Percentiles rank a stretch among this genome's conserved stretches.
Conservation (phyloP, 2,329 filamentous ascomycete genomes). For the Monilinia polystroma region DNA sequence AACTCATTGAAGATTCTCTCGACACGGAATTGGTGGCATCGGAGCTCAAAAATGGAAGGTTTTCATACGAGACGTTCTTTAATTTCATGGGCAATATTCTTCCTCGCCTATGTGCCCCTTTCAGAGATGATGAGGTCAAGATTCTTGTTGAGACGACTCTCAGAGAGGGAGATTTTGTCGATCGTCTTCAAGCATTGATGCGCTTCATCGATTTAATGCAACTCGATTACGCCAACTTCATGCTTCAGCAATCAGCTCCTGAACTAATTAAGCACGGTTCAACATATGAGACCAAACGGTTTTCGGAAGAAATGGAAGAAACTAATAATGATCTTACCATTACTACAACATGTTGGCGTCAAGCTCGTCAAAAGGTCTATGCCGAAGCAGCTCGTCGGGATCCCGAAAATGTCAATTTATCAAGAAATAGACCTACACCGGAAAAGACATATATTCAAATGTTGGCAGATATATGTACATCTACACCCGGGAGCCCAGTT, state of each 20-base stretch:
- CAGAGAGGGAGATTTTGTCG: constrained; percentile 63
- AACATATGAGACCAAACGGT: constrained; percentile 72
- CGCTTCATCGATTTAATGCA: constrained; percentile 75
- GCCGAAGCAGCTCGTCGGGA: constrained; percentile 67
- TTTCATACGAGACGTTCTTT: constrained; percentile 81
- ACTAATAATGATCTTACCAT: constrained; percentile 53
- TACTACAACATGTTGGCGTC: constrained; percentile 66
- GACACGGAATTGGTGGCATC: constrained; percentile 69
- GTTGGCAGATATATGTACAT: constrained; percentile 72
- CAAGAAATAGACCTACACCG: constrained; percentile 61
- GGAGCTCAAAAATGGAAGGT: constrained; percentile 69
- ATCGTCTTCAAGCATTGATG: constrained; percentile 72
- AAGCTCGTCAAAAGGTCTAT: constrained; percentile 62
- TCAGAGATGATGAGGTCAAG: constrained; percentile 75
- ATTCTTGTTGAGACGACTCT: constrained; percentile 63
- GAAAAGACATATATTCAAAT: constrained; percentile 75
- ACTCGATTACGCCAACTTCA: constrained; percentile 79
- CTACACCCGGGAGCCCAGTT: constrained; percentile 56
- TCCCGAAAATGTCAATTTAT: constrained; percentile 63
- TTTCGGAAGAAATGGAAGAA: constrained; percentile 63
- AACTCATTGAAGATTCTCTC: constrained; percentile 70
- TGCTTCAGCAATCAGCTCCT: constrained; percentile 69
- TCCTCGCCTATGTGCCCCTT: constrained; percentile 76
- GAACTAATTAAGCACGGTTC: constrained; percentile 69
- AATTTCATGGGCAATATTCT: constrained; percentile 71